Evolutionary conservation across 139 green algal species (phyloP), one percentile per base, ranked within the genome.

Genomic region (Chlamydomonas incerta): DNA sequence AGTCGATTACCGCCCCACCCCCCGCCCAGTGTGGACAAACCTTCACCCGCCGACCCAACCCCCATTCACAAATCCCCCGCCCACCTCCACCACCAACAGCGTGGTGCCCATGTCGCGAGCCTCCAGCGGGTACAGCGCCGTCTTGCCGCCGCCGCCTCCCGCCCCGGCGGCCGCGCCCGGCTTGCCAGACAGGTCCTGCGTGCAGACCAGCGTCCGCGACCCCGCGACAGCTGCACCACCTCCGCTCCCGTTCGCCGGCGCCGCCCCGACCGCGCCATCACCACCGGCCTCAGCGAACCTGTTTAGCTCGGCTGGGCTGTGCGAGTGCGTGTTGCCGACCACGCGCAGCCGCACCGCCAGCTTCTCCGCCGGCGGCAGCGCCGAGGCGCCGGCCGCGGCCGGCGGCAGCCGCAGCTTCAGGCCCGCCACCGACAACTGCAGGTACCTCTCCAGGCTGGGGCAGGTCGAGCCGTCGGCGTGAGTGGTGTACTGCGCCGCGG

Each of bases 311-410:
- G 73, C 20, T 8, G 62, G 31, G 26, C 1, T 46, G 76, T 72
- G 76, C 41, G 76, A 63, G 76, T 83, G 71, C 31, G 63, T 65
- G 41, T 87, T 87, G 23, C 82, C 76, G 31, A 82, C 37, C 24
- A 87, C 34, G 28, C 29, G 33, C 5, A 83, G 6, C 18, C 80
- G 47, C 10, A 71, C n/a, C 5, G 52, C 52, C 33, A 86, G 55
- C 33, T 28, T 24, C 35, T 2, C 26, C 1, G 33, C 50, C 24
- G 17, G 33, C 20, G 33, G 31, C n/a, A 70, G 31, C 33, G 58
- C 31, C 2, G 65, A 9, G 55, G 57, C 41, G 13, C 50, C 73
- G 3, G 72, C 70, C 24, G 37, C 70, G 18, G 28, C 72, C 37
- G 11, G n/a, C 35, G 34, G 34, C 65, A 72, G 23, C 41, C 29